Base-by-base conservation (phyloP, 352 stramenopile species). In the Phytophthora pisi region DNA sequence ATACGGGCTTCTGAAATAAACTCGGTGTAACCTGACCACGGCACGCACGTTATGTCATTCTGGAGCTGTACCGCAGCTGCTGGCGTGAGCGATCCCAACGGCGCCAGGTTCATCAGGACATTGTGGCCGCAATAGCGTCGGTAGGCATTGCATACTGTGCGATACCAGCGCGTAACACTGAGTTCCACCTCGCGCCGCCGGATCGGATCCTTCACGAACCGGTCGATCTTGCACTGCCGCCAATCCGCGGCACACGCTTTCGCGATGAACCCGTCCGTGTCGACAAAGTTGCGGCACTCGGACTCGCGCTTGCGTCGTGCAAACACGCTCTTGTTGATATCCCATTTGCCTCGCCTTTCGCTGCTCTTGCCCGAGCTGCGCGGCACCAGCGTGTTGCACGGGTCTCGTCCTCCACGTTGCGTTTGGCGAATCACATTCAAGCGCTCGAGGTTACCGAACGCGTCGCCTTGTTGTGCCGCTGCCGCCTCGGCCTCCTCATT, bases 281-380 rank as follows among this genome's bases (percentile, higher is more conserved):
- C 84, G 8, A 90, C 66, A 42, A 82, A 90, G 56, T 66, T 91
- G 20, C 70, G 81, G 58, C 81, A 84, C 49, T 86, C 72, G 0
- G 73, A 81, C 71, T 91, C 83, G 42, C 83, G 81, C 3, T 79
- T 79, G 9, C 85, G 78, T 23, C 78, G 67, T 5, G 81, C 77
- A 53, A 93, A 93, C 3, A 93, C 85, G 24, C 80, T 90, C 57
- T 88, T 87, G 76, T 93, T 91, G 59, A 93, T 93, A 57, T 93
- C 86, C 86, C 86, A 93, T 50, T 81, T 81, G 13, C 51, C 66
- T 40, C 56, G 70, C 61, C 64, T 64, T 23, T 79, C 74, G 42
- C 54, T 85, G 30, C 59, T 76, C 40, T 78, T 82, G 18, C 73
- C 79, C 0, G 71, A 78, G 18, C 77, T 86, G 10, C 86, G 82